Evolutionary conservation across 495 filamentous ascomycete genomes (phyloP).

Genomic region (Podospora fimiseda): DNA sequence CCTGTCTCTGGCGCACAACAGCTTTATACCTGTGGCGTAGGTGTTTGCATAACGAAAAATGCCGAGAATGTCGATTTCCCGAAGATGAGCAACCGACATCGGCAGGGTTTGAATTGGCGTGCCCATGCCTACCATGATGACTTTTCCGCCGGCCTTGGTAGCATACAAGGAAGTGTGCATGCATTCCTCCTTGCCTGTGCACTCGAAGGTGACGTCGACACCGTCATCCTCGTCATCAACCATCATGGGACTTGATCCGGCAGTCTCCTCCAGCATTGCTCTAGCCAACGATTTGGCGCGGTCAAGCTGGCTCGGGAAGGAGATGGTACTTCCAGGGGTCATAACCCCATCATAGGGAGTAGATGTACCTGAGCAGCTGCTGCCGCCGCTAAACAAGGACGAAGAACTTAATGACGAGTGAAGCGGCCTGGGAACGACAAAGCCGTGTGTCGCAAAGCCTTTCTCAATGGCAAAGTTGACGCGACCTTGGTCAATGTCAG

Average conservation of each 20-base stretch:
- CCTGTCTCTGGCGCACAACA: constrained; percentile 55
- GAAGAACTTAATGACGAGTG: constrained; percentile 34
- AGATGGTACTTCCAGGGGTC: constrained; percentile 38
- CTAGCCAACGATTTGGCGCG: constrained; percentile 52
- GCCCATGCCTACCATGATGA: constrained; percentile 94
- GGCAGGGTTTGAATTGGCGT: constrained; percentile 82
- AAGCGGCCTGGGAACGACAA: constrained; percentile 48
- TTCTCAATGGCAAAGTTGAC: constrained; percentile 67
- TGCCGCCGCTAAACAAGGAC: constrained; percentile 31
- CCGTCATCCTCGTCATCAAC: constrained; percentile 51
- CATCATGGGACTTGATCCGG: constrained; percentile 15
- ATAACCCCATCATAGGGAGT: constrained; percentile 39
- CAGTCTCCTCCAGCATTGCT: constrained; percentile 45
- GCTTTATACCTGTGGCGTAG: constrained; percentile 69
- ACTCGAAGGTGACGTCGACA: constrained; percentile 79
- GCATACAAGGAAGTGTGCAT: constrained; percentile 84
- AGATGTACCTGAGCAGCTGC: constrained; percentile 35
- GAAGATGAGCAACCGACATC: constrained; percentile 73
- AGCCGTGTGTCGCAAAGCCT: constrained; percentile 64
- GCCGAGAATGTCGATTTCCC: constrained; percentile 88
- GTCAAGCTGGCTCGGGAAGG: constrained; percentile 43
- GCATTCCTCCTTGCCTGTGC: constrained; percentile 82
- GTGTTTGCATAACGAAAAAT: constrained; percentile 88
- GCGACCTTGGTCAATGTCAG: constrained; percentile 75
- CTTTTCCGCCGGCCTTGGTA: constrained; percentile 67